A percentile compares a stretch with the other conserved stretches of the same genome.
Conservation (phyloP, 2,329 filamentous ascomycete species). For the Calycina herbarum region DNA sequence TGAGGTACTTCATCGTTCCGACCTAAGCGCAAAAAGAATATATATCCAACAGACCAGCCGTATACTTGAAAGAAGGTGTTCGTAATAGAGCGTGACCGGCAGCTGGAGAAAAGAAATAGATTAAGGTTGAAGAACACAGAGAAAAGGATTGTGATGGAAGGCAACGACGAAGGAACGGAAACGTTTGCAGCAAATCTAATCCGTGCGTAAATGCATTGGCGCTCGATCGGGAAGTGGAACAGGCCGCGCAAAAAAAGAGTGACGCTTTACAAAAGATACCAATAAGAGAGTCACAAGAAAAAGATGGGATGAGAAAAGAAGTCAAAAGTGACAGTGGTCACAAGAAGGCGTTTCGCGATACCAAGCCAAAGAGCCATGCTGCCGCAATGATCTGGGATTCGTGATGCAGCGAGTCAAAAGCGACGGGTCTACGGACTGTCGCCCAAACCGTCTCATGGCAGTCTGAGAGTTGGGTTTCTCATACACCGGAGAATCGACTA, state of each 20-base stretch:
- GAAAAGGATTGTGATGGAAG: slow-evolving; percentile 18
- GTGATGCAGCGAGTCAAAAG: slow-evolving; percentile 10
- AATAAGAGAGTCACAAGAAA: slow-evolving; percentile 2
- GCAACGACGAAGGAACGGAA: slow-evolving; percentile 28
- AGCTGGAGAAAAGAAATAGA: slow-evolving; percentile 30
- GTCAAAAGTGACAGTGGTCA: slow-evolving; percentile 16
- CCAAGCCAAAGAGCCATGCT: slow-evolving; percentile 1
- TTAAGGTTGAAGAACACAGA: slow-evolving; percentile 16
- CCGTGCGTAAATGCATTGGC: slow-evolving; percentile 27
- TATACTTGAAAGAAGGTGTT: slow-evolving; percentile 30
- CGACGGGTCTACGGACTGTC: slow-evolving; percentile 18
- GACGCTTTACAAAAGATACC: slow-evolving; percentile 11
- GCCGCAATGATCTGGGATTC: not conserved
- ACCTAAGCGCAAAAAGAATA: not conserved
- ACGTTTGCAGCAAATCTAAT: slow-evolving; percentile 25
- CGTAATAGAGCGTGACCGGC: slow-evolving; percentile 33
- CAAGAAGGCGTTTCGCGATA: slow-evolving; percentile 27
- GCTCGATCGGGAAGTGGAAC: slow-evolving; percentile 30
- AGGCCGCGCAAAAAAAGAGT: slow-evolving; percentile 21
- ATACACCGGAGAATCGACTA: slow-evolving; percentile 17
- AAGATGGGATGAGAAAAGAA: slow-evolving; percentile 12
- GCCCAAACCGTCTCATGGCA: slow-evolving; percentile 31
- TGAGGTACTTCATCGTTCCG: slow-evolving; percentile 4
- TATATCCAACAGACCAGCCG: slow-evolving; percentile 32
- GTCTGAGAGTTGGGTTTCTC: slow-evolving; percentile 29